These are phyloP conservation scores for Dionaea muscipula DNA, from an alignment of 179 eudicot genomes.

Conservation along the genomic window DNA sequence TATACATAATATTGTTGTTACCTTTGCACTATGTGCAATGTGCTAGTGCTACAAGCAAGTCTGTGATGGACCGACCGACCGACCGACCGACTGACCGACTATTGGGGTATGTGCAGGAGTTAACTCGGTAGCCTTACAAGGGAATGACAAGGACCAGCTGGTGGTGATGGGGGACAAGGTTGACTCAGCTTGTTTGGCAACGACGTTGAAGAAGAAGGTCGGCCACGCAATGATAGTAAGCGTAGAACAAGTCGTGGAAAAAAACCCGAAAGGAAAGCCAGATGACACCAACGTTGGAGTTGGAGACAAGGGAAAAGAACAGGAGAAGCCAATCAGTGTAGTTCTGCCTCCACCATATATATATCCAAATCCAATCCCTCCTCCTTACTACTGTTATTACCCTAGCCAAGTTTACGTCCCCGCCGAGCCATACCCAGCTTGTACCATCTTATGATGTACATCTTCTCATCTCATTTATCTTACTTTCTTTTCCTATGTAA, in stretches of 20 bases:
- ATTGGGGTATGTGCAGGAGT: conserved; percentile 1
- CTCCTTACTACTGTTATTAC: background rate
- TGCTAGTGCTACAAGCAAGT: too few relatives aligned
- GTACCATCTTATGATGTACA: background rate
- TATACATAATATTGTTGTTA: too few relatives aligned
- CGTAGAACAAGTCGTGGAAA: background rate
- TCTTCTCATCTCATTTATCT: too few relatives aligned
- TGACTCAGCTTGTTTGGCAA: conserved; percentile 2
- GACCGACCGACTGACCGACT: too few relatives aligned
- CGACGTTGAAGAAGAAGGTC: conserved; percentile 11
- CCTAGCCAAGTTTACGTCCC: too few relatives aligned
- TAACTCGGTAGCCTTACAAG: conserved; percentile 5
- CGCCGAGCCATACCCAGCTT: background rate
- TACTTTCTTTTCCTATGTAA: too few relatives aligned
- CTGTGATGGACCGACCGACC: too few relatives aligned
- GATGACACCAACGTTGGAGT: background rate
- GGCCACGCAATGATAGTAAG: conserved; percentile 1
- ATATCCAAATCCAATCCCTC: background rate
- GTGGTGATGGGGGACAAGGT: conserved; percentile 10
- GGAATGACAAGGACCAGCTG: conserved; percentile 1
- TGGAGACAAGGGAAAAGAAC: background rate
- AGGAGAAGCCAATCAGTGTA: background rate
- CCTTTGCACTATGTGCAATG: too few relatives aligned
- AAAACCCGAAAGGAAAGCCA: background rate
- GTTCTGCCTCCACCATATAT: background rate